phyloP scores from a whole-genome alignment of 257 asterid genomes.

The Coffea canephora region DNA sequence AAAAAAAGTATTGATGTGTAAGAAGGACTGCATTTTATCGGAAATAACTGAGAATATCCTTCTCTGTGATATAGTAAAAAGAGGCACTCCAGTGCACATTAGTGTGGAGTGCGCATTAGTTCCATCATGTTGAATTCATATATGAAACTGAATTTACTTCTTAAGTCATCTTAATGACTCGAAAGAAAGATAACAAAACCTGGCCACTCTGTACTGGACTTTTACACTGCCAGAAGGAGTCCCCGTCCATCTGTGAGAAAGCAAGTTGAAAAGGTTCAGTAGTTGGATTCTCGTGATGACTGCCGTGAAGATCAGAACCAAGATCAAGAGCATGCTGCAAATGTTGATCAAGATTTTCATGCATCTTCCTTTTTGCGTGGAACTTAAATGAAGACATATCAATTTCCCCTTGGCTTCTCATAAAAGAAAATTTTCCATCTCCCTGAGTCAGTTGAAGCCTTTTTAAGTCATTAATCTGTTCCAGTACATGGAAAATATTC shows the following conservation, averaged over 20 bases:
- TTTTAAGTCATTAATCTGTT: slow-evolving; percentile 64
- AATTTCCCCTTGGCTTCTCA: slow-evolving; percentile 29
- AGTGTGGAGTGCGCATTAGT: not conserved
- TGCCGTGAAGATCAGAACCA: slow-evolving; percentile 30
- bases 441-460: slow-evolving; percentile 51
- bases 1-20: not conserved
- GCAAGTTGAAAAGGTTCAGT: slow-evolving; percentile 40
- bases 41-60: not conserved
- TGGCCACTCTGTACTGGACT: slow-evolving; percentile 53
- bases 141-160: not conserved
- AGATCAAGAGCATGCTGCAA: slow-evolving; percentile 32
- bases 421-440: slow-evolving; percentile 23
- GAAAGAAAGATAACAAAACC: slow-evolving; percentile 33
- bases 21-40: not conserved
- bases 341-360: slow-evolving; percentile 26
- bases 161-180: not conserved
- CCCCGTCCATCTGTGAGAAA: slow-evolving; percentile 55
- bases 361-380: slow-evolving; percentile 27
- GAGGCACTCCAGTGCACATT: not conserved
- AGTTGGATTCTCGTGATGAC: slow-evolving; percentile 28
- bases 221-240: slow-evolving; percentile 59
- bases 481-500: slow-evolving; percentile 39
- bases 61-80: not conserved
- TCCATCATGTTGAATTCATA: not conserved
- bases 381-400: slow-evolving; percentile 24